Evolutionary conservation across 2,329 filamentous ascomycete species (phyloP), one percentile per base, ranked within the genome.

Genomic region (Penicillium sp.): DNA sequence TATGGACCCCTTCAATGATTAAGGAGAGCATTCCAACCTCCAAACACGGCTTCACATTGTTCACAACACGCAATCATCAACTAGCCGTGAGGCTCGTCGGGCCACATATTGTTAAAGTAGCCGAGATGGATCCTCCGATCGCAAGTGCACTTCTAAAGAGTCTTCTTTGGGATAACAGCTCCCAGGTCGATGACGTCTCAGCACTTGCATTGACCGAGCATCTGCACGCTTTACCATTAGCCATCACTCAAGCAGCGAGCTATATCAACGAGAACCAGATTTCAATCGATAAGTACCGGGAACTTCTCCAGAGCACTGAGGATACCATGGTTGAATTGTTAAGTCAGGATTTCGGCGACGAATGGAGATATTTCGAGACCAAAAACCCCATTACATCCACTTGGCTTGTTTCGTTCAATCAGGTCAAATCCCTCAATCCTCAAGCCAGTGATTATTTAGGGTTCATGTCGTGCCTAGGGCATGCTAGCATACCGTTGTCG

Each of bases 381-480:
- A 35, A 47, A 15, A 66, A 63, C 11, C 60, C 64, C 8, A 56
- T 66, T 3, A 35, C 52, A 1, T 41, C 46, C 0, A 67, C 65
- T 0, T 67, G 59, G 64, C 35, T 63, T 0, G 56, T 64, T 15
- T 66, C 59, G 9, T 66, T 67, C 15, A 15, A 58, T 3, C 53
- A 62, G 23, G 60, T 67, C 11, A 69, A 64, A 47, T 48, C 59
- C 21, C 38, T 66, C 15, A 26, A 56, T 23, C 3, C 30, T 17
- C 9, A 44, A 7, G 58, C 58, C 15, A 26, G 17, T n/a, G 23
- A 51, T 15, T 60, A 71, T 48, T 64, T 78, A 1, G 67, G 66
- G 0, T 66, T 73, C 2, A 75, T 78, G 64, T 65, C 72, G 6
- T 73, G 74, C 26, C 62, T 78, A 1, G 61, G 71, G 23, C 64